phyloP scores from a whole-genome alignment of 352 stramenopile species.

The Phytophthora cactorum region DNA sequence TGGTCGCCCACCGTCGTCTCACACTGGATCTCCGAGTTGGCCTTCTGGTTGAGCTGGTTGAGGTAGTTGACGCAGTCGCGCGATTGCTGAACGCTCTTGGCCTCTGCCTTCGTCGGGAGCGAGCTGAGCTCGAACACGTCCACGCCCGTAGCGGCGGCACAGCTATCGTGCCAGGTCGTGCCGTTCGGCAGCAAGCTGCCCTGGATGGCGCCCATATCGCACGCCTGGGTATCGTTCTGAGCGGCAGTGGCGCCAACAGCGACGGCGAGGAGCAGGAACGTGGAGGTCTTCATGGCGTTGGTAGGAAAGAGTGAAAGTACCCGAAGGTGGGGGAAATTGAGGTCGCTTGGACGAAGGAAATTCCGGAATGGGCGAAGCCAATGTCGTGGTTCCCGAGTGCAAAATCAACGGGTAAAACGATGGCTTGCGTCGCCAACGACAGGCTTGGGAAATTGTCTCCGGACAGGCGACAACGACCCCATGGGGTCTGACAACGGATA shows the following conservation, averaged over 20 bases:
- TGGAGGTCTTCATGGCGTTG: constrained; percentile 36
- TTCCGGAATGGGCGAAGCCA: constrained; percentile 26
- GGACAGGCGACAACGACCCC: constrained; percentile 13
- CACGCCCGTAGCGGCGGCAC: constrained; percentile 40
- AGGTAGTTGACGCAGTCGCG: constrained; percentile 69
- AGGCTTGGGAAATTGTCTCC: constrained; percentile 15
- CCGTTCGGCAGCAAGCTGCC: constrained; percentile 56
- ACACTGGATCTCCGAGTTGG: constrained; percentile 65
- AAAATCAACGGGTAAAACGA: neutral
- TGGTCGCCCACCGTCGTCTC: constrained; percentile 45
- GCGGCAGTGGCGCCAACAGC: constrained; percentile 13
- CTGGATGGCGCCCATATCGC: constrained; percentile 59
- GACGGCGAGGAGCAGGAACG: constrained; percentile 21
- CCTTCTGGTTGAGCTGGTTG: constrained; percentile 71
- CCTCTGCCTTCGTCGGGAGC: constrained; percentile 56
- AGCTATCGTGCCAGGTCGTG: constrained; percentile 48
- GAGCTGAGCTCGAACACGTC: constrained; percentile 50
- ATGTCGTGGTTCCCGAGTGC: neutral
- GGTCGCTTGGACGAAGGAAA: constrained; percentile 19
- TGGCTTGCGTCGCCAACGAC: constrained; percentile 6
- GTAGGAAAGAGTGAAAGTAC: constrained; percentile 9
- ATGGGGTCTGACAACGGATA: constrained; percentile 30
- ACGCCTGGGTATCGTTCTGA: constrained; percentile 35
- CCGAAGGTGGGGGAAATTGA: constrained; percentile 7
- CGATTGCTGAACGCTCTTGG: constrained; percentile 48